A percentile compares a stretch with the other conserved stretches of the same genome.
Conservation (phyloP, 257 asterid species). For the Anisodus acutangulus region DNA sequence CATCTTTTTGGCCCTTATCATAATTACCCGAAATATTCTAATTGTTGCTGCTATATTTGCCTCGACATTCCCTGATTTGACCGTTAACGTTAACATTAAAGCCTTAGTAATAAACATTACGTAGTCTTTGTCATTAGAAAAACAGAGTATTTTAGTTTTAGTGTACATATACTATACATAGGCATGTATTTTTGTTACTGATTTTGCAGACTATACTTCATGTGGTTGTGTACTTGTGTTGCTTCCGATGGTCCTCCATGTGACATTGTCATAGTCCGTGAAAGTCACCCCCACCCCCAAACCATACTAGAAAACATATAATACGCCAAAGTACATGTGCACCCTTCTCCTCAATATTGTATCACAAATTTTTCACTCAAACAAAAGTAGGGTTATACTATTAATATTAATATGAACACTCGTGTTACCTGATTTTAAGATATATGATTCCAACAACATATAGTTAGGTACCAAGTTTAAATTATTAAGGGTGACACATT, state of each 20-base stretch:
- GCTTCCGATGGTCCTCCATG: constrained; percentile 47
- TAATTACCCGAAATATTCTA: background rate
- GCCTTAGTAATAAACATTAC: background rate
- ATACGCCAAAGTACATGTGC: constrained; percentile 73
- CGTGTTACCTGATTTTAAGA: background rate
- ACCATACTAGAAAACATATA: constrained; percentile 43
- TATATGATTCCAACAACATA: background rate
- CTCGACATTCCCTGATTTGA: constrained; percentile 13
- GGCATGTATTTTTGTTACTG: constrained; percentile 4
- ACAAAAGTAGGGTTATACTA: background rate
- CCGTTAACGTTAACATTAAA: background rate
- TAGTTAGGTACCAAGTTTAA: background rate
- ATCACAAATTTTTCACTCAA: constrained; percentile 14
- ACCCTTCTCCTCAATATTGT: constrained; percentile 20
- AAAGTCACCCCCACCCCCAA: constrained; percentile 33
- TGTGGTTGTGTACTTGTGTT: constrained; percentile 23
- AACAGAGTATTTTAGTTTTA: constrained; percentile 3
- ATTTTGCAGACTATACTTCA: constrained; percentile 8
- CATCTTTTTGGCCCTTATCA: background rate
- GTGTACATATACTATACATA: background rate
- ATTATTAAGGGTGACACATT: background rate
- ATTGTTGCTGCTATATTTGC: background rate
- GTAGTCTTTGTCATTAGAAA: background rate
- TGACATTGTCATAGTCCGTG: constrained; percentile 48
- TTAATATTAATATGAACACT: background rate